Percentiles rank a stretch among this genome's conserved stretches.
Evolutionary conservation across 192 early-diverging fungal genomes (phyloP).

Genomic region (Coemansia aciculifera): DNA sequence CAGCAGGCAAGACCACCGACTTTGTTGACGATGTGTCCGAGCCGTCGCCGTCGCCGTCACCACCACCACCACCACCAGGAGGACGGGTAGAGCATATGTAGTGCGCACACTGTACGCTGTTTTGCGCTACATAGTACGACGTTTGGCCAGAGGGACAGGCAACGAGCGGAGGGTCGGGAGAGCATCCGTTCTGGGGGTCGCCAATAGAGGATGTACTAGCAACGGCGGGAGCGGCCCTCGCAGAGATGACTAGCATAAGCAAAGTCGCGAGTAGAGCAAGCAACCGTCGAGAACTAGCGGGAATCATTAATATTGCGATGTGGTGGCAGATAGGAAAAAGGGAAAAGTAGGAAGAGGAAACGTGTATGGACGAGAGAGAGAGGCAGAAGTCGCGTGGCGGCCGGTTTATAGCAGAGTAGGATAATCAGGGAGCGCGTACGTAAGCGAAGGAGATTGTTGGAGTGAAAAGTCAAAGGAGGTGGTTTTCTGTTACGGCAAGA

Average conservation of each 20-base stretch:
- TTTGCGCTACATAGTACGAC: constrained; percentile 31
- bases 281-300: neutral
- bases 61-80: neutral
- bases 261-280: neutral
- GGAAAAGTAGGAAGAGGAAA: neutral
- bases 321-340: neutral
- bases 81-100: constrained; percentile 25
- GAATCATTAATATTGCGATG: neutral
- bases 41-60: neutral
- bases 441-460: neutral
- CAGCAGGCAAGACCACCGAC: constrained; percentile 34
- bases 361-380: neutral
- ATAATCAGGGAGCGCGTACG: neutral
- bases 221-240: neutral
- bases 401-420: neutral
- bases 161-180: constrained; percentile 15
- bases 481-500: neutral
- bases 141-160: constrained; percentile 30
- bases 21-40: neutral
- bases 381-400: neutral
- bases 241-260: constrained; percentile 7
- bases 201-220: constrained; percentile 4
- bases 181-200: constrained; percentile 19
- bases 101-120: constrained; percentile 37
- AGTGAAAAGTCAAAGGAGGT: neutral